Base-by-base conservation (phyloP, 441 rosid species). In the Gossypium davidsonii region DNA sequence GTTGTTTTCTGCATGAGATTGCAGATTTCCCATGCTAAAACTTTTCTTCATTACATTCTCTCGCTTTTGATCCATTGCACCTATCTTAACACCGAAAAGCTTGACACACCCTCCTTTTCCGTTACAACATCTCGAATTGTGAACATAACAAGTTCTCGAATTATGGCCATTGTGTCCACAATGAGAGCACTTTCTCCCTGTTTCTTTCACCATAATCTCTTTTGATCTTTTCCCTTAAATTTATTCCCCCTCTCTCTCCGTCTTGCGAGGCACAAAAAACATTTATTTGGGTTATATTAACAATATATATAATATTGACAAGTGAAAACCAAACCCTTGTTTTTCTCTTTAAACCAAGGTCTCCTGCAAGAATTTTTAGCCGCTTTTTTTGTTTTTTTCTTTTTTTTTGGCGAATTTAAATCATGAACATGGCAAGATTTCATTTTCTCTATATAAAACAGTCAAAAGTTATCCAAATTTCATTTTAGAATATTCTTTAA, bases 11-110 rank as follows among this genome's bases (percentile, higher is more conserved):
- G 55, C 65, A 14, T 71, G 69, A 1, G 84, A 55, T 3, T 62
- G 78, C 6, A 91, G 73, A 73, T 79, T 82, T 20, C 83, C 89
- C 67, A 87, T 26, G 71, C 97, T 87, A 2, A 49, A 58, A 79
- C 91, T 85, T 78, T 73, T 88, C 55, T 75, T 82, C 62, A 91
- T 17, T 48, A 82, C 14, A 21, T 74, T 56, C 6, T 28, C 77
- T 44, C 80, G 78, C 15, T 74, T 72, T 21, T 51, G 20, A 51
- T 74, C 62, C 46, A 77, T 64, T 9, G 21, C 60, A 2, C 23
- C n/a, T 75, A 90, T 81, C 49, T 78, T 73, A 11, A 86, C 90
- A 6, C 97, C 97, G 66, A 91, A 91, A 46, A 91, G 18, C 56
- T 51, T 51, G n/a, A 51, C 56, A 51, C 7, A 1, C 20, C 20